Evolutionary conservation across 768 basidiomycete genomes (phyloP).

Genomic region (Leccinellum luteum): DNA sequence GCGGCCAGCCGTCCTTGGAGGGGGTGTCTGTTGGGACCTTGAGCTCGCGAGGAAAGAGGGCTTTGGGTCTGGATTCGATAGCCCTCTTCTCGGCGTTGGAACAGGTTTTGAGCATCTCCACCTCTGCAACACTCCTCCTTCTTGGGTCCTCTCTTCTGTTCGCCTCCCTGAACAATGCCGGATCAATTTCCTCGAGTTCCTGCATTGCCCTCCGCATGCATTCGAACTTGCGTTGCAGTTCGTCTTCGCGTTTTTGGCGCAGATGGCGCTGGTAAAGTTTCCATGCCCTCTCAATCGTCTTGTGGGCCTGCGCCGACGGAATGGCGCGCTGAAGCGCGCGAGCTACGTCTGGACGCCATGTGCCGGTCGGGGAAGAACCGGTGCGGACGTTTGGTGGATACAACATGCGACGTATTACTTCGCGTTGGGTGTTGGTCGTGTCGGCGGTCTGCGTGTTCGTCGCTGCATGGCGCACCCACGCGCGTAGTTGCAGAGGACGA

Average conservation of each 20-base stretch:
- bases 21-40: constrained; percentile 86
- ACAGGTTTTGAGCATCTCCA: constrained; percentile 57
- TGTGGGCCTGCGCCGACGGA: constrained; percentile 84
- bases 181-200: constrained; percentile 53
- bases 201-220: constrained; percentile 87
- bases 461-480: constrained; percentile 43
- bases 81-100: constrained; percentile 66
- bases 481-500: constrained; percentile 34
- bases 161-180: constrained; percentile 63
- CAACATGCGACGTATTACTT: constrained; percentile 73
- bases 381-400: constrained; percentile 78
- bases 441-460: constrained; percentile 25
- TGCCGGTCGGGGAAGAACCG: constrained; percentile 71
- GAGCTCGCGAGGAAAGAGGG: constrained; percentile 85
- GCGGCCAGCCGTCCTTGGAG: constrained; percentile 77
- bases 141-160: constrained; percentile 77
- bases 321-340: constrained; percentile 79
- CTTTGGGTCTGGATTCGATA: constrained; percentile 73
- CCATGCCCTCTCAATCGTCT: constrained; percentile 92
- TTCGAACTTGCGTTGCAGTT: constrained; percentile 73
- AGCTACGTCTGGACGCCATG: constrained; percentile 80
- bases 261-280: constrained; percentile 73
- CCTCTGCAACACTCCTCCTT: constrained; percentile 52
- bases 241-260: constrained; percentile 65
- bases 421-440: constrained; percentile 57